phyloP scores from a whole-genome alignment of 345 rosid genomes.

The Lumnitzera racemosa region DNA sequence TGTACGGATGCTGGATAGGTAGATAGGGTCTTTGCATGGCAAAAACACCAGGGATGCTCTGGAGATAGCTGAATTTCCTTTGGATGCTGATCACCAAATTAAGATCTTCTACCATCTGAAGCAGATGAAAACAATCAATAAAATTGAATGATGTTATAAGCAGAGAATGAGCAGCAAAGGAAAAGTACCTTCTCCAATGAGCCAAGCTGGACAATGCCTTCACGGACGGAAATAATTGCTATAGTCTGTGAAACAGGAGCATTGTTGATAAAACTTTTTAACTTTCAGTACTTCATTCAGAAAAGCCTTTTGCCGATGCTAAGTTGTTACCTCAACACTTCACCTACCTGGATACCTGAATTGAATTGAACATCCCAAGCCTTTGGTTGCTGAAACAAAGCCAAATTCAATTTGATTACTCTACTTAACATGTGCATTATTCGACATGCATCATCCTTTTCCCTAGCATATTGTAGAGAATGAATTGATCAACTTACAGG shows the following conservation, averaged over 20 bases:
- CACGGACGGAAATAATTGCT: conserved; percentile 60
- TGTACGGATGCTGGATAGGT: conserved; percentile 40
- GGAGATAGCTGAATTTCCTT: conserved; percentile 64
- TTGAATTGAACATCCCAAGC: conserved; percentile 68
- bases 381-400: conserved; percentile 43
- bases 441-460: no score
- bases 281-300: not conserved
- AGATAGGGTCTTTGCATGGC: conserved; percentile 45
- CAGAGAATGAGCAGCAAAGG: not conserved
- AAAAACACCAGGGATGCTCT: conserved; percentile 59
- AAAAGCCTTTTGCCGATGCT: not conserved
- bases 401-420: no score
- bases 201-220: conserved; percentile 71
- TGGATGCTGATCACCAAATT: conserved; percentile 56
- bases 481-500: conserved; percentile 35
- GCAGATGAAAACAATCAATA: not conserved
- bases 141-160: not conserved
- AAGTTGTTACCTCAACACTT: not conserved
- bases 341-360: conserved; percentile 62
- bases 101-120: conserved; percentile 50
- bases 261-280: not conserved
- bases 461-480: no score
- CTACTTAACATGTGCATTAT: no score
- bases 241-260: conserved; percentile 44
- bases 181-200: conserved; percentile 50